These are phyloP conservation scores for Boletus semigastroideus DNA, from an alignment of 1,284 basidiomycete genomes.

Conservation along the genomic window DNA sequence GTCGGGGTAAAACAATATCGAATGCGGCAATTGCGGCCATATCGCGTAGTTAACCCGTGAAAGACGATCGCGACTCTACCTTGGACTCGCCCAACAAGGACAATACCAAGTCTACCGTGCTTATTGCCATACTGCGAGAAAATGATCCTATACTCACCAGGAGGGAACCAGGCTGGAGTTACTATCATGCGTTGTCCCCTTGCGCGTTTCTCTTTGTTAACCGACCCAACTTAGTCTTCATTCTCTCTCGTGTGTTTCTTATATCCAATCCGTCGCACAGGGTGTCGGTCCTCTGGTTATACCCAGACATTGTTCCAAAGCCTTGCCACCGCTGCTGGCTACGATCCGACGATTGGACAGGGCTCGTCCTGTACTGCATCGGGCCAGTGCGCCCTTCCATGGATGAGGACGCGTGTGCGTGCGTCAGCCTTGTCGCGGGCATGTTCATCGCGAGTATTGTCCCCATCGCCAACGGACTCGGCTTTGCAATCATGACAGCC, in stretches of 20 bases:
- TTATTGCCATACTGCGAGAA: slow-evolving; percentile 38
- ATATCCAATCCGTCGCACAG: slow-evolving; percentile 30
- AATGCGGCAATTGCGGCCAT: too few relatives aligned
- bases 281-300: slow-evolving; percentile 63
- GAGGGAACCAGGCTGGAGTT: too few relatives aligned
- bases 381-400: slow-evolving; percentile 72
- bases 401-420: too few relatives aligned
- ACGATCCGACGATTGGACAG: slow-evolving; percentile 61
- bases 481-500: slow-evolving; percentile 76
- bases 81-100: background rate
- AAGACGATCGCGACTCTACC: too few relatives aligned
- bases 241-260: background rate
- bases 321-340: slow-evolving; percentile 66
- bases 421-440: too few relatives aligned
- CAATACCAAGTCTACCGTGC: slow-evolving; percentile 1
- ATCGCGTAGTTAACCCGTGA: too few relatives aligned
- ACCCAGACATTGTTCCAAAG: slow-evolving; percentile 74
- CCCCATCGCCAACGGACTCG: slow-evolving; percentile 71
- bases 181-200: too few relatives aligned
- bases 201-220: too few relatives aligned
- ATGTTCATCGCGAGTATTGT: slow-evolving; percentile 77
- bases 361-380: slow-evolving; percentile 68
- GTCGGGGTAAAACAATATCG: too few relatives aligned
- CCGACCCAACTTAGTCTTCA: slow-evolving; percentile 50
- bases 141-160: slow-evolving; percentile 59